Evolutionary conservation across 2,329 filamentous ascomycete species (phyloP).

Genomic region (Xylariales sp.): DNA sequence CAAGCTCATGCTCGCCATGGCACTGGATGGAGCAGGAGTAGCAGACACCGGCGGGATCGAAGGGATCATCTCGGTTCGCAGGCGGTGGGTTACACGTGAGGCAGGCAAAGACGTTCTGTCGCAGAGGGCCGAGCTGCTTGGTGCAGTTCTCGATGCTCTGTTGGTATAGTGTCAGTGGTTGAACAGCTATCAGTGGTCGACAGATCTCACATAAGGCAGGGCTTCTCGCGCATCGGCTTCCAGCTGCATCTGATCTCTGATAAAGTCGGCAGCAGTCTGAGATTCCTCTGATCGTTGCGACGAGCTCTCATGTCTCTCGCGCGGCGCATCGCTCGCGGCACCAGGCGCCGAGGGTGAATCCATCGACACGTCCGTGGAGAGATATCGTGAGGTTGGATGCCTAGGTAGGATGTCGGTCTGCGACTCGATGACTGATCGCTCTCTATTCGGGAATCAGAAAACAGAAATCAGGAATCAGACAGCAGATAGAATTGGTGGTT

Average conservation of each 20-base stretch:
- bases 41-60: conserved; percentile 78
- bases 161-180: no score
- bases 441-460: no score
- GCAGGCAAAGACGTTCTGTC: conserved; percentile 88
- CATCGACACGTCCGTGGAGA: no score
- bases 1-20: conserved; percentile 89
- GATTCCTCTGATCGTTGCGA: conserved; percentile 56
- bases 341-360: no score
- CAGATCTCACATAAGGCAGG: conserved; percentile 73
- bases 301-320: conserved; percentile 51
- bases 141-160: conserved; percentile 94
- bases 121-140: conserved; percentile 78
- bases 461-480: no score
- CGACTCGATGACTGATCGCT: no score
- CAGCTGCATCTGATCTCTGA: conserved; percentile 81
- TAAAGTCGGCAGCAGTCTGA: conserved; percentile 75
- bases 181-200: no score
- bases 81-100: conserved; percentile 88
- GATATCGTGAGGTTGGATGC: no score
- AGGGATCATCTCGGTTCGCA: conserved; percentile 53
- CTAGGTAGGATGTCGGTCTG: neutral
- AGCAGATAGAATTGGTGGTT: no score
- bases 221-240: conserved; percentile 94
- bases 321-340: conserved; percentile 12
- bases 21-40: conserved; percentile 97